Base-by-base conservation (phyloP, 805 yeast species). In the Priceomyces medius region DNA sequence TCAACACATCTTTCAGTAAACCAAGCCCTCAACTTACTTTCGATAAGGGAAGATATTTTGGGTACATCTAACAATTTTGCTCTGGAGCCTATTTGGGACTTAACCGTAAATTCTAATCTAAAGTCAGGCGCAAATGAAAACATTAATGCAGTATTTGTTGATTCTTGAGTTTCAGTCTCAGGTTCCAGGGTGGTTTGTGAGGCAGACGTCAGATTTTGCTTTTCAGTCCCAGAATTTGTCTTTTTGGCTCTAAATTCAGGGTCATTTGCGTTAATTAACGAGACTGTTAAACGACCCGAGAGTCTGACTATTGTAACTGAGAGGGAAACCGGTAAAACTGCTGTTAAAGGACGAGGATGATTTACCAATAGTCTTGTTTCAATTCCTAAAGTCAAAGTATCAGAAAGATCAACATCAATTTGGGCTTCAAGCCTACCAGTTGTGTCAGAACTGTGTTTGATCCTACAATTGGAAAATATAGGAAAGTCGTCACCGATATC, bases 401-500 rank as follows among this genome's bases (percentile, higher is more conserved):
- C 97, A 10, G 90, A 80, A 36, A 90, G 71, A 58, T 88, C 96
- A 24, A 90, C 95, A 61, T 90, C 96, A 23, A 90, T 89, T 51
- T 85, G 87, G 1, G 96, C 96, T 57, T 89, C 96, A 33, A 79
- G 55, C 32, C 82, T 64, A 13, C 81, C 69, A 16, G 77, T 71
- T 1, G 68, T 68, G 42, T 75, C 79, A 17, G 76, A 75, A 41
- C 77, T 74, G 45, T 80, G 81, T 47, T 73, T 74, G 28, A 93
- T 86, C 37, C 95, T 75, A 63, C 99, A 93, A 56, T 93, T 93
- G 42, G 96, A 86, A 58, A 93, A 87, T 38, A 93, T 87, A 3
- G 99, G 99, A 58, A 83, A 93, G 61, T 90, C 97, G 58, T 88
- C 87, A 24, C 99, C 99, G 43, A 93, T 83, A 53, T 89, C 91